Conservation (phyloP, 805 yeast species). For the Phaffomyces antillensis region DNA sequence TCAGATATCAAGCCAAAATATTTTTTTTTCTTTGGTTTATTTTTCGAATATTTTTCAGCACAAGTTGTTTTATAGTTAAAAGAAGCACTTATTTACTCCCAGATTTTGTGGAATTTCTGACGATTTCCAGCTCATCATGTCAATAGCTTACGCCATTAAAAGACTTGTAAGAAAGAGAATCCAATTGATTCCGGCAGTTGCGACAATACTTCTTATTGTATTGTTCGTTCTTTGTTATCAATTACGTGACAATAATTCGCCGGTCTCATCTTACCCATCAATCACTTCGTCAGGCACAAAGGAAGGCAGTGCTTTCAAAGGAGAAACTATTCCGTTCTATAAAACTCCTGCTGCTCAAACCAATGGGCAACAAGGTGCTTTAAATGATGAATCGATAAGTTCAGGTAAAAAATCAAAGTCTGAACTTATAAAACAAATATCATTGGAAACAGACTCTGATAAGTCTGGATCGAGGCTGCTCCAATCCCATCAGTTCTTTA, state of each 20-base stretch:
- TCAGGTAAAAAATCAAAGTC: neutral
- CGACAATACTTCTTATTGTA: neutral
- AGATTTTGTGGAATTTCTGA: too few species aligned
- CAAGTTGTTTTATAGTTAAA: too few species aligned
- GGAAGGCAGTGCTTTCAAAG: neutral
- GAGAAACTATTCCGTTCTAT: conserved; percentile 21
- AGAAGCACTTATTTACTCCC: too few species aligned
- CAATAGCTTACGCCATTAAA: neutral
- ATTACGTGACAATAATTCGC: neutral
- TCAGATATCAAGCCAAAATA: too few species aligned
- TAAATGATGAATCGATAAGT: neutral
- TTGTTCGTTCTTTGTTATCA: too few species aligned
- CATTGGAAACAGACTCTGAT: conserved; percentile 23
- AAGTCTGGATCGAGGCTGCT: conserved; percentile 27
- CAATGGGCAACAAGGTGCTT: neutral
- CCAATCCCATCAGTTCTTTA: conserved; percentile 36
- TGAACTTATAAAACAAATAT: conserved; percentile 18
- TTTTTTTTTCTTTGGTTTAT: neutral
- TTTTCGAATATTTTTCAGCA: neutral
- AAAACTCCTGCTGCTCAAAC: conserved; percentile 15
- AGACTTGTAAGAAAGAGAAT: neutral
- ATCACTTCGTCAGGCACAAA: neutral
- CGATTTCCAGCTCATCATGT: too few species aligned
- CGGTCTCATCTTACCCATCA: neutral
- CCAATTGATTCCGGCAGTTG: neutral